Base-by-base conservation (phyloP, 2,329 filamentous ascomycete species). In the Botrytis aclada region DNA sequence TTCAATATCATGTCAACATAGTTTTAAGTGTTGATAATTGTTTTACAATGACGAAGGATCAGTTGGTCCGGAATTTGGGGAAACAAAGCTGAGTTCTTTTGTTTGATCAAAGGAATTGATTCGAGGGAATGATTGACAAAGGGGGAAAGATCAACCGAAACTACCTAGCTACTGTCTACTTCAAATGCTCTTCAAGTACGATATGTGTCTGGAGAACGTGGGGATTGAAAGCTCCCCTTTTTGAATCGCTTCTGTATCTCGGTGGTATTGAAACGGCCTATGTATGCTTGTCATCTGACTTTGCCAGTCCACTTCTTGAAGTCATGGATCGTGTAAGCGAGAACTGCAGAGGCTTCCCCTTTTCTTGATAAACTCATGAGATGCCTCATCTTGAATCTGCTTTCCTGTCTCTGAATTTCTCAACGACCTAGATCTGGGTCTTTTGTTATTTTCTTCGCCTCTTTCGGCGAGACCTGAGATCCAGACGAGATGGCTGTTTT, bases 41-140 rank as follows among this genome's bases (percentile, higher is more conserved):
- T 66, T 54, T 1, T 34, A 54, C 22, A 4, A 37, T 22, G 1
- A 39, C 32, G 39, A 66, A 3, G 2, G 1, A 61, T 61, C 22
- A 61, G 34, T 16, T 41, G 12, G 16, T 8, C n/a, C 25, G 39
- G 51, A 22, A 8, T 4, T 54, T n/a, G n/a, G 20, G 34, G 14
- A 2, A 39, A 39, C 9, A 12, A 1, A 18, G 6, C 1, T 14
- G 10, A 4, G 4, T 14, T 5, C 2, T 39, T 39, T 16, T 1
- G 22, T 41, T 1, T 56, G 6, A 22, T 56, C 18, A 16, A 5
- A 10, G 10, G 39, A 37, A 32, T 5, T 43, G n/a, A 56, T 37
- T 16, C 6, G 1, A 25, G 3, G 20, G 0, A 22, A n/a, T 4
- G 16, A 3, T 41, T 32, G 2, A 41, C 34, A 43, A 43, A 16